Base-by-base conservation (phyloP, 148 eudicot genomes). In the Linanthus parryae region DNA sequence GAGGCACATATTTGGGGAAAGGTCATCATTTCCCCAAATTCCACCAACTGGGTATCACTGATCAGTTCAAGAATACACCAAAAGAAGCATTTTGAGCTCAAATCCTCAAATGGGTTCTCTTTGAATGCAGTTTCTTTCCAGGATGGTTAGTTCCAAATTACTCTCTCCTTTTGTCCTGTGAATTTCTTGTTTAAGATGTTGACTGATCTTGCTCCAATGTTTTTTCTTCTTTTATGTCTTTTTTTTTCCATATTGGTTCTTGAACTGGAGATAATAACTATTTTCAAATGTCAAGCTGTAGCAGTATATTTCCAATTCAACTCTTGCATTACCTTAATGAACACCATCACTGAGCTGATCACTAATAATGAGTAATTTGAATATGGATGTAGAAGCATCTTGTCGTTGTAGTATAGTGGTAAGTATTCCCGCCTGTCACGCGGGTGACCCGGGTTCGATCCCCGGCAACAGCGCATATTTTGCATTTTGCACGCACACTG, bases 401-500 rank as follows among this genome's bases (percentile, higher is more conserved):
- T n/a, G 96, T 84, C 84, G 94, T 88, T 84, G 96, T 88, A 84
- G 89, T 84, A 88, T 88, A 79, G 96, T 88, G 96, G 96, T 84
- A 20, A 88, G 96, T 84, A 84, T 81, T 73, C 81, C 96, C 86
- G 89, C 89, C 82, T 88, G 94, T 88, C 96, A 88, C 90, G 87
- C 87, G 88, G 94, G 84, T 71, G 94, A 79, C 90, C 90, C 87
- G 95, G 90, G 95, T 85, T 85, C 86, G 90, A 86, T 79, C 87
- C 95, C 90, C n/a, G n/a, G n/a, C n/a, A n/a, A n/a, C n/a, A n/a
- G n/a, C n/a, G n/a, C n/a, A n/a, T n/a, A n/a, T n/a, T n/a, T n/a
- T n/a, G n/a, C n/a, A n/a, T n/a, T n/a, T n/a, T n/a, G n/a, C n/a
- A n/a, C n/a, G n/a, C n/a, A n/a, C n/a, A n/a, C n/a, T n/a, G n/a